Conservation (phyloP, 1,284 basidiomycete genomes). For the Leucoagaricus sp. region DNA sequence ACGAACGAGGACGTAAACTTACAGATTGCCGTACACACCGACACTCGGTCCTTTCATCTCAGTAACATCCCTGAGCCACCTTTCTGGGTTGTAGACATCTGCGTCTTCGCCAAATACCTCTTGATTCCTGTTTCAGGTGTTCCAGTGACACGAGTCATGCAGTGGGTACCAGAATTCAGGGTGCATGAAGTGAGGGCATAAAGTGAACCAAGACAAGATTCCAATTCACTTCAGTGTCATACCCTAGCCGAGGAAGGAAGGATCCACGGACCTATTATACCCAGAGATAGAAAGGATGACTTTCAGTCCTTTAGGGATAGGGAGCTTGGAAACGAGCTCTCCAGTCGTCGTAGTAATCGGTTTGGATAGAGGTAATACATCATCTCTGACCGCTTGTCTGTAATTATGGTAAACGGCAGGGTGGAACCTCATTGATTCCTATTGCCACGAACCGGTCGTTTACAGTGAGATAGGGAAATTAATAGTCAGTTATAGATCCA, state of each 20-base stretch:
- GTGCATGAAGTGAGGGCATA: background rate
- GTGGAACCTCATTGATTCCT: constrained; percentile 50
- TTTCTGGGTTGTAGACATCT: constrained; percentile 50
- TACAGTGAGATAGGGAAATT: background rate
- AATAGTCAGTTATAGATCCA: background rate
- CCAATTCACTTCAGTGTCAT: background rate
- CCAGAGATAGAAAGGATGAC: constrained; percentile 39
- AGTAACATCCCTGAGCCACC: constrained; percentile 46
- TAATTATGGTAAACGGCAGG: constrained; percentile 45
- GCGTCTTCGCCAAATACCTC: constrained; percentile 56
- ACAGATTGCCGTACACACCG: constrained; percentile 56
- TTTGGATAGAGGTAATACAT: constrained; percentile 38
- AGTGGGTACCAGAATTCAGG: background rate
- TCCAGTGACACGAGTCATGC: background rate
- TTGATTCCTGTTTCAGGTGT: constrained; percentile 35
- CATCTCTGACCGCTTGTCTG: constrained; percentile 39
- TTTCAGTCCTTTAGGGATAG: constrained; percentile 38
- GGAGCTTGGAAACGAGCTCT: constrained; percentile 31
- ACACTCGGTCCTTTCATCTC: constrained; percentile 45
- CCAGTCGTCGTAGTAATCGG: constrained; percentile 36
- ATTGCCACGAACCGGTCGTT: constrained; percentile 3
- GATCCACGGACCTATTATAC: constrained; percentile 38
- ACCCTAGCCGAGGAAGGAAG: background rate
- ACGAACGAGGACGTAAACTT: constrained; percentile 21
- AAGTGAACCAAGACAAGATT: background rate